Percentiles rank a stretch among this genome's conserved stretches.
Evolutionary conservation across 208 protist genomes (phyloP).

Genomic region (Wallacemonas sp.): DNA sequence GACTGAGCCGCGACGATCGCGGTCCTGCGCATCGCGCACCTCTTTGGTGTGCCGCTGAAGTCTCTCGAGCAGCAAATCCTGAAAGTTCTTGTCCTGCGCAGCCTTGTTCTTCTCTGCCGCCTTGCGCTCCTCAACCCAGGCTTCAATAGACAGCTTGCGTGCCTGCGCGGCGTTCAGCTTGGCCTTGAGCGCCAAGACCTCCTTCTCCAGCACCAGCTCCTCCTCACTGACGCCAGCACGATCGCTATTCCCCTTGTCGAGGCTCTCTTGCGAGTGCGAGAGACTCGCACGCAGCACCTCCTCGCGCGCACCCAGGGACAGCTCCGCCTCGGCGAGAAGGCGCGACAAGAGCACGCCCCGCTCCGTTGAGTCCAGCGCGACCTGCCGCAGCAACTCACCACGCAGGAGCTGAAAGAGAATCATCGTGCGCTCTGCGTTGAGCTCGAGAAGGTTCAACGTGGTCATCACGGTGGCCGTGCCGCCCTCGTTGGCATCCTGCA

Average conservation of each 20-base stretch:
- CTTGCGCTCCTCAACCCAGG: slow-evolving; percentile 20
- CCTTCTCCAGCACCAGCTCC: slow-evolving; percentile 18
- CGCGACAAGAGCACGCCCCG: slow-evolving; percentile 58
- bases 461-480: slow-evolving; percentile 48
- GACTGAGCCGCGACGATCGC: slow-evolving; percentile 30
- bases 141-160: slow-evolving; percentile 23
- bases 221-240: slow-evolving; percentile 20
- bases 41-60: slow-evolving; percentile 36
- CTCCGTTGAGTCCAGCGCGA: slow-evolving; percentile 62
- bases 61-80: slow-evolving; percentile 29
- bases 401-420: slow-evolving; percentile 47
- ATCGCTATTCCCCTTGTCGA: slow-evolving; percentile 30
- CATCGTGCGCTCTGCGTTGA: slow-evolving; percentile 43
- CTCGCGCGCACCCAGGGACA: slow-evolving; percentile 37
- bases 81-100: slow-evolving; percentile 25
- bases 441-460: slow-evolving; percentile 47
- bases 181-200: slow-evolving; percentile 31
- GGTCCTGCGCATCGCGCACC: slow-evolving; percentile 38
- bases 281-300: slow-evolving; percentile 30
- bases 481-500: slow-evolving; percentile 25
- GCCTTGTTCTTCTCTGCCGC: slow-evolving; percentile 9
- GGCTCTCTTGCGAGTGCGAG: slow-evolving; percentile 16
- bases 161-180: slow-evolving; percentile 21
- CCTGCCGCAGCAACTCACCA: slow-evolving; percentile 58
- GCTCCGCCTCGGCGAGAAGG: slow-evolving; percentile 49